A percentile compares a stretch with the other conserved stretches of the same genome.
Conservation (phyloP, 805 yeast genomes). For the Candida vaughaniae region DNA sequence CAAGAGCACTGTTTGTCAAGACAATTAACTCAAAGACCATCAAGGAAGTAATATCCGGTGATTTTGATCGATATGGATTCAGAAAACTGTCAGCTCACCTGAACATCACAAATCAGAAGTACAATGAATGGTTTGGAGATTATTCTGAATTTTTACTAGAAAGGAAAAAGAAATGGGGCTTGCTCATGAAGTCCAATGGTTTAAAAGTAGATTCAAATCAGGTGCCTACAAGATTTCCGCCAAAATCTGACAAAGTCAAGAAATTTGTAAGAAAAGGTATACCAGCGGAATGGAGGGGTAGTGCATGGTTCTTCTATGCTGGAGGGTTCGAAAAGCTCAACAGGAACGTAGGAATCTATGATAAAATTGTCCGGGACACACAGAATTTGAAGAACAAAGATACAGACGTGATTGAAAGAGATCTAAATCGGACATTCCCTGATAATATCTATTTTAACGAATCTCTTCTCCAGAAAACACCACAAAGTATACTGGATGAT, state of each 20-base stretch:
- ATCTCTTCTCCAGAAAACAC: background rate
- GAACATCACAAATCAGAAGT: constrained; percentile 49
- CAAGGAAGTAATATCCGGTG: constrained; percentile 16
- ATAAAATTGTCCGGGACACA: constrained; percentile 61
- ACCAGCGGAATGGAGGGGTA: constrained; percentile 97
- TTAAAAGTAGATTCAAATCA: constrained; percentile 38
- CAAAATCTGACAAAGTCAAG: constrained; percentile 73
- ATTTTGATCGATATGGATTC: constrained; percentile 82
- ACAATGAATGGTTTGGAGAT: constrained; percentile 72
- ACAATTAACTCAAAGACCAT: constrained; percentile 9
- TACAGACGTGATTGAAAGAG: constrained; percentile 91
- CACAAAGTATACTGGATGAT: too few relatives aligned
- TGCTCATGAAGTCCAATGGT: constrained; percentile 67
- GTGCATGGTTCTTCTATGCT: constrained; percentile 95
- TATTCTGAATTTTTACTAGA: constrained; percentile 64
- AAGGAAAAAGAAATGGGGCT: constrained; percentile 76
- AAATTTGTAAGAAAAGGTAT: constrained; percentile 86
- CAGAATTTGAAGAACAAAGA: constrained; percentile 59
- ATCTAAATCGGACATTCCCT: constrained; percentile 91
- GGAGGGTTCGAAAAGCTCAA: constrained; percentile 74
- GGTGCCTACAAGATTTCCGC: constrained; percentile 67
- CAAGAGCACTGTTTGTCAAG: constrained; percentile 9
- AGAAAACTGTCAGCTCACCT: constrained; percentile 57
- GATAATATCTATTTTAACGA: constrained; percentile 80
- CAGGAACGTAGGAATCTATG: constrained; percentile 73